Conservation (phyloP, 495 filamentous ascomycete species). For the Hypoxylon crocopeplum region DNA sequence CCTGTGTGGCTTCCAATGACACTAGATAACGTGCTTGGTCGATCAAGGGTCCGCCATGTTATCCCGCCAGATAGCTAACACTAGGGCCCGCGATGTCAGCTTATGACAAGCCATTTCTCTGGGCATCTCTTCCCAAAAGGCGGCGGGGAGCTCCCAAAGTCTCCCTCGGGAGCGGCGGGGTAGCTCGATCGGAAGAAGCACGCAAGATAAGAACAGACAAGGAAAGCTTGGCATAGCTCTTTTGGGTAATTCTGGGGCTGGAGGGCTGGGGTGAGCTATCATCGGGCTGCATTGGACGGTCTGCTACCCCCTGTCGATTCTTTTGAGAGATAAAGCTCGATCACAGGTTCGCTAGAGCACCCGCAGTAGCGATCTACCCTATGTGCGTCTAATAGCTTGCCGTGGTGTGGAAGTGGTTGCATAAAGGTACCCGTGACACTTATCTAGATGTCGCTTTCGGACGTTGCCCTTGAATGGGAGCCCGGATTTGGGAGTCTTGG, state of each 20-base stretch:
- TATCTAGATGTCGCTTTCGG: conserved; percentile 5
- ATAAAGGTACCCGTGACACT: conserved; percentile 8
- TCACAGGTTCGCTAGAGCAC: conserved; percentile 17
- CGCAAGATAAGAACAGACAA: conserved; percentile 26
- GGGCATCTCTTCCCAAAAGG: conserved; percentile 7
- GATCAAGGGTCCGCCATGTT: conserved; percentile 22
- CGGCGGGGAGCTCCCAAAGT: conserved; percentile 28
- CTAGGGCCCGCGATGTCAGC: conserved; percentile 3
- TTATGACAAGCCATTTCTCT: conserved; percentile 5
- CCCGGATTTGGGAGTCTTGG: not conserved
- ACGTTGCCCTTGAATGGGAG: not conserved
- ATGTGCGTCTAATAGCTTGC: conserved; percentile 7
- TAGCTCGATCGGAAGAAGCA: conserved; percentile 21
- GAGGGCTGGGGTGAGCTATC: conserved; percentile 29
- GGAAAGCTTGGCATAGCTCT: conserved; percentile 28
- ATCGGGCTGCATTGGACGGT: conserved; percentile 1
- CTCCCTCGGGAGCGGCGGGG: conserved; percentile 20
- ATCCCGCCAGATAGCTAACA: conserved; percentile 18
- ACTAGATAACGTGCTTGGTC: conserved; percentile 35
- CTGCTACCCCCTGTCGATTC: conserved; percentile 26
- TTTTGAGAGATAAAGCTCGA: conserved; percentile 18
- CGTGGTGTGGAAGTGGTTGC: conserved; percentile 6
- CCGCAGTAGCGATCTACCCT: conserved; percentile 17
- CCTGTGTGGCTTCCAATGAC: conserved; percentile 20
- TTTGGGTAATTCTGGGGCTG: conserved; percentile 21